Base-by-base conservation (phyloP, 305 asterid genomes). In the Rubia balearica region DNA sequence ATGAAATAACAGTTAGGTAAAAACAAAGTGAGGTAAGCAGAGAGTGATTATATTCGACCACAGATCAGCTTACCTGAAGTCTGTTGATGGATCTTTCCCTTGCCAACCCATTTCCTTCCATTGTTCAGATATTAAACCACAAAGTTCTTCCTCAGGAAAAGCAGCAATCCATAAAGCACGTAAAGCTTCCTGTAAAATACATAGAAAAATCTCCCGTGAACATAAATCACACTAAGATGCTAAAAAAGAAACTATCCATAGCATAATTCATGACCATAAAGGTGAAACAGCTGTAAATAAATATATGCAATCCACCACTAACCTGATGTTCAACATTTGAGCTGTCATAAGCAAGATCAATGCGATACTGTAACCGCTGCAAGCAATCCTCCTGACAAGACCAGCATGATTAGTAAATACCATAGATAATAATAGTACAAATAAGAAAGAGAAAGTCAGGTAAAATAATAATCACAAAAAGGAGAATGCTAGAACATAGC, bases 51-150 rank as follows among this genome's bases (percentile, higher is more conserved):
- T 14, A 36, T 19, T 14, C 30, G 68, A 17, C 51, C 49, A 53
- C 4, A 65, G 63, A 64, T 46, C 33, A 73, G 65, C 60, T 55
- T 81, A 90, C 99, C 99, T 82, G 80, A 95, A 95, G 85, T 95
- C 99, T 73, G 99, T 95, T 42, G 99, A 88, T 42, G 99, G 99
- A 83, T 95, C 99, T 89, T 95, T 95, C 68, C 99, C 99, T 83
- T 95, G 99, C 99, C 99, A 95, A 78, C 99, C 99, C 99, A 95
- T 95, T 79, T 92, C 97, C 79, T 95, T 95, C 99, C 99, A 95
- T 83, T 92, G 98, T 72, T 95, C 99, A 61, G 99, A 91, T 83
- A 95, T 84, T 77, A 92, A 83, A 76, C 96, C 92, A 38, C 13
- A 76, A 24, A 92, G 88, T 72, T 86, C 87, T 79, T 88, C 91